Evolutionary conservation across 495 filamentous ascomycete genomes (phyloP).

Genomic region (Lasiosphaeria miniovina): DNA sequence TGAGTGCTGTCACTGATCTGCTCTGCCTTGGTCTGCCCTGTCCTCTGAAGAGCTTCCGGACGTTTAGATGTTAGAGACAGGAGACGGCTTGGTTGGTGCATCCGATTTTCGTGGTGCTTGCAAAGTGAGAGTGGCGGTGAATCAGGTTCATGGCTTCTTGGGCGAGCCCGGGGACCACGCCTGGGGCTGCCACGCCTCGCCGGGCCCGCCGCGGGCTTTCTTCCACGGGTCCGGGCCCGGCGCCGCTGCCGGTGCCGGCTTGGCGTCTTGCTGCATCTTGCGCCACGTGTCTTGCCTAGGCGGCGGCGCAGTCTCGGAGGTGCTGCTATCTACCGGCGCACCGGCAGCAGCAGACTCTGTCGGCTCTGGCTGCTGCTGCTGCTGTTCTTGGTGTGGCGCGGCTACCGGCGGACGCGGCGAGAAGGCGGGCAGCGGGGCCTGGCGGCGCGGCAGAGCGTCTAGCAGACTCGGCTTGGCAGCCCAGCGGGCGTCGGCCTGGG

Average conservation of each 20-base stretch:
- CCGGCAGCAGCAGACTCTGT: neutral
- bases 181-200: conserved; percentile 75
- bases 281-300: conserved; percentile 28
- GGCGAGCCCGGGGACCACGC: conserved; percentile 57
- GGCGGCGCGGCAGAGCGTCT: conserved; percentile 11
- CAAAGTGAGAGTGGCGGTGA: neutral
- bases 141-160: conserved; percentile 26
- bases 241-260: conserved; percentile 16
- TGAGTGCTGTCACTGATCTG: too few relatives aligned
- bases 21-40: too few relatives aligned
- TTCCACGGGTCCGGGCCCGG: conserved; percentile 61
- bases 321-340: neutral
- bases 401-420: too few relatives aligned
- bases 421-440: neutral
- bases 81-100: too few relatives aligned
- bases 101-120: too few relatives aligned
- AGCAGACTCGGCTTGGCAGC: conserved; percentile 59
- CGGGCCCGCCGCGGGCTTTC: conserved; percentile 47
- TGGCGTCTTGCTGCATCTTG: conserved; percentile 20
- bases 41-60: too few relatives aligned
- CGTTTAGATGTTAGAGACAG: too few relatives aligned
- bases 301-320: neutral
- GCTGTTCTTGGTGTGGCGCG: neutral
- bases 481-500: conserved; percentile 82
- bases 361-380: neutral